Evolutionary conservation across 805 yeast species (phyloP), one percentile per base, ranked within the genome.

Genomic region (Clavispora asparagi): DNA sequence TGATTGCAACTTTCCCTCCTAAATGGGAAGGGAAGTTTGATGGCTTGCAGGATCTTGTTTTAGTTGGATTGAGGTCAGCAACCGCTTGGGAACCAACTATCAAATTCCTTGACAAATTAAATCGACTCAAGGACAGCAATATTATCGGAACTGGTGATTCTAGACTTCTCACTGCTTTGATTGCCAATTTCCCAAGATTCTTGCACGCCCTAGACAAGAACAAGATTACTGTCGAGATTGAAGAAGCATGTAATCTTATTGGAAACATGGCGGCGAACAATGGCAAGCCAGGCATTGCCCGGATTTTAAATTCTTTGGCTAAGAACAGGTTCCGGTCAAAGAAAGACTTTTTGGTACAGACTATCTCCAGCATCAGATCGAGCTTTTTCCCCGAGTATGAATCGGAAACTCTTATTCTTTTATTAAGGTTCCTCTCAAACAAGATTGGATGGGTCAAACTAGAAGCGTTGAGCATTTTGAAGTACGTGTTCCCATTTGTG

Each of bases 1-100:
- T 91, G 48, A 79, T 87, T 14, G 78, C 94, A 0, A 86, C 94
- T 0, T 94, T 91, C 60, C 99, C 99, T 0, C 82, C 94, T 0
- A 85, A 87, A 47, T 94, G 98, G 99, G 96, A 91, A 59, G 96
- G 97, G 1, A 78, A 82, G 46, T 94, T 90, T 63, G 92, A 85
- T 58, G 98, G 98, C 0, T 69, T 94, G 7, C 96, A 90, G 57
- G 83, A 78, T 39, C 74, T 85, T 16, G 81, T 91, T 0, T 71
- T 89, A 77, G 79, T 82, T 40, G 99, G 99, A 0, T 68, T 95
- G 46, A 69, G 96, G 44, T 90, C 97, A 0, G 71, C 90, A 1
- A 79, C 81, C 42, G 79, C 97, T 0, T 86, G 83, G 70, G 95
- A 87, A 9, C 82, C 87, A 11, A 78, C 96, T 1, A 68, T 89